These are phyloP conservation scores for Paramecium bursaria DNA, from an alignment of 73 alveolate species.

Conservation along the genomic window DNA sequence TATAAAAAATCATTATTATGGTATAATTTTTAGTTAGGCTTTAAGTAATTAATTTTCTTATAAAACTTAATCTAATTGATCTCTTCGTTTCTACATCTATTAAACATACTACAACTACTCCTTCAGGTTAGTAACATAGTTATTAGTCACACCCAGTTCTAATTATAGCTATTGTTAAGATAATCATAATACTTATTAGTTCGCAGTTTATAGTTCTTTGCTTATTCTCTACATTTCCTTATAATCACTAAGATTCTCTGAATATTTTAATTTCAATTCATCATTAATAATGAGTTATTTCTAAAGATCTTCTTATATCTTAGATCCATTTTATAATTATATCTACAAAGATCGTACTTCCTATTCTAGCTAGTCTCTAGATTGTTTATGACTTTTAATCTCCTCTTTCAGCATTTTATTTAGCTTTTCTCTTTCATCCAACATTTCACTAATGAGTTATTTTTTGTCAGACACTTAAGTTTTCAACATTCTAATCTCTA, in stretches of 20 bases:
- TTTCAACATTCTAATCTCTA: slow-evolving; percentile 16
- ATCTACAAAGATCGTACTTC: too few species aligned
- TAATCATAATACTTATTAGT: too few species aligned
- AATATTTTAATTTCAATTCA: too few species aligned
- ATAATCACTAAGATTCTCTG: too few species aligned
- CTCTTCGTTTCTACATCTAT: not conserved
- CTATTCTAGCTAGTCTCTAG: too few species aligned
- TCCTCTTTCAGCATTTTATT: slow-evolving; percentile 24
- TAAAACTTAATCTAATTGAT: slow-evolving; percentile 46
- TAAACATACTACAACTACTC: not conserved
- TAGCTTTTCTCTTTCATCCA: slow-evolving; percentile 45
- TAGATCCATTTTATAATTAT: too few species aligned
- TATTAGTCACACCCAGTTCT: not conserved
- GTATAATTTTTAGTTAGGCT: slow-evolving; percentile 29
- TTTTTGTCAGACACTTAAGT: slow-evolving; percentile 37
- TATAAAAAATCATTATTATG: too few species aligned
- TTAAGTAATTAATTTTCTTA: slow-evolving; percentile 22
- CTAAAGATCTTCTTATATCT: too few species aligned
- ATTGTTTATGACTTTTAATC: not conserved
- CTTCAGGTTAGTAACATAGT: not conserved
- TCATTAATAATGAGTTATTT: too few species aligned
- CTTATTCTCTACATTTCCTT: too few species aligned
- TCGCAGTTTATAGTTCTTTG: too few species aligned
- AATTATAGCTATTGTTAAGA: not conserved
- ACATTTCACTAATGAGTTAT: slow-evolving; percentile 20